Conservation (phyloP, 164 flowering plant species). For the Berberis vulgaris region DNA sequence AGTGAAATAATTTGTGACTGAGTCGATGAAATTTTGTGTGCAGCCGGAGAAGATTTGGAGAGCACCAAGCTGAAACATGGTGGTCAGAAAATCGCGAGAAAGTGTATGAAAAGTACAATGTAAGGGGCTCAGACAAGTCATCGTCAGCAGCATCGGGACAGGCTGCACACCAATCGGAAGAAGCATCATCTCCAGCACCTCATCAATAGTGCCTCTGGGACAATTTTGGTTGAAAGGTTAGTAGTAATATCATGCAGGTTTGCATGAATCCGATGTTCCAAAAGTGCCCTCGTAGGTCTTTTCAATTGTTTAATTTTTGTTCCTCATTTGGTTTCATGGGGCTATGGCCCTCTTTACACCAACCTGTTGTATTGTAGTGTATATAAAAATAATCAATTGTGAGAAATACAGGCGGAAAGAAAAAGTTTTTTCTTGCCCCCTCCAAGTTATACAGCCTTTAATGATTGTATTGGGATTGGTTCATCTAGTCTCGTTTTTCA, state of each 20-base stretch:
- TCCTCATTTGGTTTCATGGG: slow-evolving; percentile 16
- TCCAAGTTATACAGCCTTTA: neutral
- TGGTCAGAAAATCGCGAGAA: slow-evolving; percentile 74
- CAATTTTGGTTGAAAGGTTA: slow-evolving; percentile 15
- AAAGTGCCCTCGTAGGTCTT: slow-evolving; percentile 3
- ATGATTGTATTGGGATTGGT: neutral
- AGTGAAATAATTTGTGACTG: no score
- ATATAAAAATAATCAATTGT: slow-evolving; percentile 31
- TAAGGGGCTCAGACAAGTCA: slow-evolving; percentile 43
- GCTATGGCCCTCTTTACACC: slow-evolving; percentile 17
- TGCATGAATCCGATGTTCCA: slow-evolving; percentile 9
- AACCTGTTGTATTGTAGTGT: slow-evolving; percentile 44
- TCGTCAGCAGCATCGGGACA: slow-evolving; percentile 26
- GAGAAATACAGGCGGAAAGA: slow-evolving; percentile 4
- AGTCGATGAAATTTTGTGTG: slow-evolving; percentile 8
- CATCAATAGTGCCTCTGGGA: neutral
- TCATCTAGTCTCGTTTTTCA: no score
- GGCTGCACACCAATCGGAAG: slow-evolving; percentile 18
- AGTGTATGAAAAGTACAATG: slow-evolving; percentile 62
- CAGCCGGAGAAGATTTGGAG: slow-evolving; percentile 78
- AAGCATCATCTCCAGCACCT: slow-evolving; percentile 9
- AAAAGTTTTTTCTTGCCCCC: neutral
- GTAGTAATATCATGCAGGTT: slow-evolving; percentile 7
- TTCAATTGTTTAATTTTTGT: neutral
- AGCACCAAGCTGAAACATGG: slow-evolving; percentile 70